Conservation (phyloP, 163 green algal species). For the Scenedesmus sp. region DNA sequence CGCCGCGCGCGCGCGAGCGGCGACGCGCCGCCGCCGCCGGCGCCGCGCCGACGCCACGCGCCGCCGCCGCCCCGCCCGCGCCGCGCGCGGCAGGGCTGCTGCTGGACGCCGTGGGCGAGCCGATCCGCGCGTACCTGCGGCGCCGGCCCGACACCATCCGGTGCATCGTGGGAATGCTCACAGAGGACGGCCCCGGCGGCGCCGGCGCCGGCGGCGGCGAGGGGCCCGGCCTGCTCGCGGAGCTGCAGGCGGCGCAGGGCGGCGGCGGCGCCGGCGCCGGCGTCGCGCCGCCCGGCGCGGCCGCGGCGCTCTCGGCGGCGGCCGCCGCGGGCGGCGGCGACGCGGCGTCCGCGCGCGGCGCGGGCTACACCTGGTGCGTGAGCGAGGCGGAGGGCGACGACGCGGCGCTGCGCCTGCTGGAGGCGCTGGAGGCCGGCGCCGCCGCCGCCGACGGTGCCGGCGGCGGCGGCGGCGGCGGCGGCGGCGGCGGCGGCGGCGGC, state of each 20-base stretch:
- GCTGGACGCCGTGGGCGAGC: conserved; percentile 78
- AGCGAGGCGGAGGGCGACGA: conserved; percentile 65
- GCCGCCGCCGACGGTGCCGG: background rate
- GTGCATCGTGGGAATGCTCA: conserved; percentile 94
- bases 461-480: background rate
- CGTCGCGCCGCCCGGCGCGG: background rate
- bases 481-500: background rate
- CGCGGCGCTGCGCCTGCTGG: conserved; percentile 55
- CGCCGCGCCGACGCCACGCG: no score
- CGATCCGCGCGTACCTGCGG: conserved; percentile 88
- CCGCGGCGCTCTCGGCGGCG: conserved; percentile 2
- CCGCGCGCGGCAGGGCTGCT: conserved; percentile 72
- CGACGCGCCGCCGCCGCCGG: no score
- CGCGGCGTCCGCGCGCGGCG: background rate
- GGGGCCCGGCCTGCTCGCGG: conserved; percentile 19
- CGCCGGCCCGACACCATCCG: conserved; percentile 88
- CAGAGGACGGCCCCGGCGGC: conserved; percentile 73
- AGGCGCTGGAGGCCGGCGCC: conserved; percentile 35
- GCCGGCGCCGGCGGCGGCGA: conserved; percentile 66
- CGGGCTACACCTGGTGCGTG: conserved; percentile 24
- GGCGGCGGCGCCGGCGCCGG: background rate
- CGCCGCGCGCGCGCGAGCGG: no score
- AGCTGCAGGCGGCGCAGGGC: conserved; percentile 26
- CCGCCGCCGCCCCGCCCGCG: no score
- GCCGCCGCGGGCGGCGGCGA: conserved; percentile 5